A percentile compares a stretch with the other conserved stretches of the same genome.
phyloP scores from a whole-genome alignment of 345 rosid species.

The Acer yangbiense region DNA sequence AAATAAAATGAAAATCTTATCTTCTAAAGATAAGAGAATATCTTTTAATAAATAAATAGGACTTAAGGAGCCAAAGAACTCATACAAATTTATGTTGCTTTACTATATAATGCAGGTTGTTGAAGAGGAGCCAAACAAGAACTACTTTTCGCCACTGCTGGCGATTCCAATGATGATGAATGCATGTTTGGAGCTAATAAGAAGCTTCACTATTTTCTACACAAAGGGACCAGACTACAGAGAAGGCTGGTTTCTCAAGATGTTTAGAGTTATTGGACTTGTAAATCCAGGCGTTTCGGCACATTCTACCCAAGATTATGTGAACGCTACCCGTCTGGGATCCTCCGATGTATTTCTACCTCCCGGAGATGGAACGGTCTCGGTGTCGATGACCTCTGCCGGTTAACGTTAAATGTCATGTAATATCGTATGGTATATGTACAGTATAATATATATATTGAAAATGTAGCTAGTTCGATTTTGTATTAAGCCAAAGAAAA shows the following conservation, averaged over 20 bases:
- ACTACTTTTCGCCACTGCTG: conserved; percentile 42
- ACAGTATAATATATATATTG: no score
- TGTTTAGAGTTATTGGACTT: conserved; percentile 7
- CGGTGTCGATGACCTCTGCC: not conserved
- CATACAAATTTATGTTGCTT: not conserved
- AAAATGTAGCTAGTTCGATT: no score
- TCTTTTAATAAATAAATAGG: no score
- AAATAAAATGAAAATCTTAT: no score
- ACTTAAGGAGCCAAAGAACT: conserved; percentile 45
- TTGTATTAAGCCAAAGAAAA: no score
- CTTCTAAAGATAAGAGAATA: not conserved
- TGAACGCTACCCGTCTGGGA: conserved; percentile 15
- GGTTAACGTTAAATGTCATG: not conserved
- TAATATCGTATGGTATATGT: no score
- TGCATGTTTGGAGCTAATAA: conserved; percentile 48
- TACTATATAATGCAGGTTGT: conserved; percentile 36
- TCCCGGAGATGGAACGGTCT: not conserved
- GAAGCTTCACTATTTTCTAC: conserved; percentile 52
- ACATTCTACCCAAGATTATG: conserved; percentile 16
- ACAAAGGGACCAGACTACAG: conserved; percentile 23
- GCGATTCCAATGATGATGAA: conserved; percentile 30
- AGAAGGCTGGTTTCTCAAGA: conserved; percentile 15
- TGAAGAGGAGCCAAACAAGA: conserved; percentile 51
- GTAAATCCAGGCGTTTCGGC: not conserved
- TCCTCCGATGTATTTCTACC: not conserved